Conservation (phyloP, 192 early-diverging fungal species). For the Gaertneriomyces semiglobifer region DNA sequence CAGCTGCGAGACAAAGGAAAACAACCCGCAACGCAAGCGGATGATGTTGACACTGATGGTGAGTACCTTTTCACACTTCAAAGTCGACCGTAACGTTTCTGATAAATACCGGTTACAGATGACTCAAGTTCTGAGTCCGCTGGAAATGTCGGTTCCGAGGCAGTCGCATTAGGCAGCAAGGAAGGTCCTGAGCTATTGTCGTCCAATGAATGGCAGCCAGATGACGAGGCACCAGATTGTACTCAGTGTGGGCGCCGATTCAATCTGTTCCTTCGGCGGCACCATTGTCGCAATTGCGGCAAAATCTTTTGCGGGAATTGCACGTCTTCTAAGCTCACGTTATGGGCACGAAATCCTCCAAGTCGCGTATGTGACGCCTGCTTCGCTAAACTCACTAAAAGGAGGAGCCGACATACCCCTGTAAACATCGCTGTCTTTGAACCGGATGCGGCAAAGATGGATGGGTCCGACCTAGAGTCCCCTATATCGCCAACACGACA, state of each 20-base stretch:
- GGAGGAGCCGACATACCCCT: not conserved
- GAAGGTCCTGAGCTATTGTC: no score
- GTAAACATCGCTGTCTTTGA: no score
- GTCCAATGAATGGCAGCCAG: conserved; percentile 66
- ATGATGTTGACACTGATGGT: no score
- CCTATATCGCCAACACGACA: conserved; percentile 5
- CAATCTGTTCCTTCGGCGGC: conserved; percentile 71
- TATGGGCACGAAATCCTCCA: conserved; percentile 45
- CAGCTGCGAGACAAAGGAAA: no score
- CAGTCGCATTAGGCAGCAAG: no score
- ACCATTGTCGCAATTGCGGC: conserved; percentile 90
- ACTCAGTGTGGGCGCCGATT: conserved; percentile 67
- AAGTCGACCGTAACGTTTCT: no score
- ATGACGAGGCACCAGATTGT: conserved; percentile 66
- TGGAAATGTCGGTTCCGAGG: no score
- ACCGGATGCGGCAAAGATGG: no score
- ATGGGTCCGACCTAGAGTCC: conserved; percentile 4
- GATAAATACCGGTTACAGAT: no score
- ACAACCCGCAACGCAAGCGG: no score
- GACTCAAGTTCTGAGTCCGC: no score
- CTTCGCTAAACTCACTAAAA: conserved; percentile 31
- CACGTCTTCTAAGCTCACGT: conserved; percentile 50
- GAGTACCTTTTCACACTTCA: no score
- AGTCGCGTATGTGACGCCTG: conserved; percentile 64
- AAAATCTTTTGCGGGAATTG: conserved; percentile 79